Evolutionary conservation across 1,284 basidiomycete species (phyloP).

Genomic region (Papiliotrema nemorosa): DNA sequence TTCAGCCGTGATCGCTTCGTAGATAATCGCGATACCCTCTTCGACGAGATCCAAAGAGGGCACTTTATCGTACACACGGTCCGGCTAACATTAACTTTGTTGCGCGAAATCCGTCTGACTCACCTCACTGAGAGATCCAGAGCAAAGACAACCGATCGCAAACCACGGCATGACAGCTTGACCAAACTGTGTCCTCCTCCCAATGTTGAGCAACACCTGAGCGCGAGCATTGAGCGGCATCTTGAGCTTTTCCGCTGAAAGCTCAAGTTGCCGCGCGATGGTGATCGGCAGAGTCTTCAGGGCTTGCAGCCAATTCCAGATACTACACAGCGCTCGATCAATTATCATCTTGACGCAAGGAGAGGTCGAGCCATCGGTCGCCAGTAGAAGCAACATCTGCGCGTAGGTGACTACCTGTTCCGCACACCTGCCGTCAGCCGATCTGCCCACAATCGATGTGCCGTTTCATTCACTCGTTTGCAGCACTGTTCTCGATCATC

Average conservation of each 20-base stretch:
- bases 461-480: too few relatives aligned
- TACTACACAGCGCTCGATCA: too few relatives aligned
- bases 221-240: conserved; percentile 7
- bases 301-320: background rate
- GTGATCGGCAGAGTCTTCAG: background rate
- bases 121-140: conserved; percentile 7
- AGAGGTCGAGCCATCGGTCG: background rate
- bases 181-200: conserved; percentile 7
- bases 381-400: background rate
- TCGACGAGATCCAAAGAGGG: background rate
- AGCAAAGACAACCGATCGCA: conserved; percentile 14
- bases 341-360: too few relatives aligned
- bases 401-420: background rate
- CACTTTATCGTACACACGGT: background rate
- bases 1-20: background rate
- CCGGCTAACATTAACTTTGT: background rate
- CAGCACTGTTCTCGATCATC: too few relatives aligned
- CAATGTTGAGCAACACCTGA: conserved; percentile 15
- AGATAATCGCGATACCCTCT: background rate
- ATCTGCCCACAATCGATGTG: too few relatives aligned
- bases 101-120: background rate
- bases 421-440: background rate
- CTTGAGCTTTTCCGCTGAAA: background rate
- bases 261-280: background rate
- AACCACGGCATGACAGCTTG: conserved; percentile 18